Base-by-base conservation (phyloP, 2,329 filamentous ascomycete genomes). In the Ceratocystis lukuohia region DNA sequence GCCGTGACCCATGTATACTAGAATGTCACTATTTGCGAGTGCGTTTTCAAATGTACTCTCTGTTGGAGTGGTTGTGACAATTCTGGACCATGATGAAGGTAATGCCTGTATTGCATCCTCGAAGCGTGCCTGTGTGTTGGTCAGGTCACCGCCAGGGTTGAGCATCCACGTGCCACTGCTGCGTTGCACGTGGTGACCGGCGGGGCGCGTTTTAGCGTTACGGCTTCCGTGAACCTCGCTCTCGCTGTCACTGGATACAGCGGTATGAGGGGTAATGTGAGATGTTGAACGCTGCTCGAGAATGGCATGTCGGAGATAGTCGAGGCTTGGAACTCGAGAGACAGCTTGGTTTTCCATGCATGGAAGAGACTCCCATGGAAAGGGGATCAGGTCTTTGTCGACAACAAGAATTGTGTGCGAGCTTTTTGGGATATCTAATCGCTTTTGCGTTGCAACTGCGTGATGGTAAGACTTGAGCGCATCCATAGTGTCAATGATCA, bases 1-100 rank as follows among this genome's bases (percentile, higher is more conserved):
- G 68, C 94, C 94, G 76, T 99, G 94, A 1, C 94, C 94, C 75
- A 99, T 97, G 78, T 99, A 99, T 10, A 99, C 80, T 28, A 96
- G 79, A 1, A 96, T 78, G 67, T 91, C 86, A 20, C 85, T 86
- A 0, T 79, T 75, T 61, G 83, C 78, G 7, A 99, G 81, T 0
- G 83, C 83, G 0, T 76, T 72, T 69, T 87, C 85, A 74, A 97
- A 93, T 69, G 95, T 89, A 2, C 82, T 76, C 73, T 97, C 93
- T 0, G 80, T 84, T 0, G 94, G 94, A 1, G 81, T 79, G 25
- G 84, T 84, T 68, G 84, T 82, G 67, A 88, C 79, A 67, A 94
- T 85, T 57, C 83, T 80, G 2, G 78, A 82, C 91, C 92, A 96
- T 28, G 85, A 78, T 4, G 82, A 78, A 1, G 87, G 84, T 45